These are phyloP conservation scores for Corchorus olitorius DNA, from an alignment of 345 rosid species.

Conservation along the genomic window DNA sequence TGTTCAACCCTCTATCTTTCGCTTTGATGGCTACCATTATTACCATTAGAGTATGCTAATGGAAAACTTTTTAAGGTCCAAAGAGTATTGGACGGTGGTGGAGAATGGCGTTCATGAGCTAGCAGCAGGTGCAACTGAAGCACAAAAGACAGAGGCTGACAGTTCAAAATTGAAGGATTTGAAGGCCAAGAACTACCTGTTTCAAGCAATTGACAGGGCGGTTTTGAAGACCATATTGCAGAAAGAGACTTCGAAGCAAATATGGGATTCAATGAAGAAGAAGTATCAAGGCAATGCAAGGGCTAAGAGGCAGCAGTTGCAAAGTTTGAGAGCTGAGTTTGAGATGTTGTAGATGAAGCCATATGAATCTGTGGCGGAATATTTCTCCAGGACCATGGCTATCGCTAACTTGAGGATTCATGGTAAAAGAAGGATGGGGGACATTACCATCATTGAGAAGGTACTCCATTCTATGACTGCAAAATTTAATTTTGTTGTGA, in stretches of 20 bases:
- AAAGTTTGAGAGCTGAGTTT: not conserved
- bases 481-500: slow-evolving; percentile 12
- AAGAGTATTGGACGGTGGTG: too few relatives aligned
- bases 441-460: not conserved
- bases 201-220: not conserved
- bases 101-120: too few relatives aligned
- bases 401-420: not conserved
- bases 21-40: too few relatives aligned
- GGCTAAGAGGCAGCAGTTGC: not conserved
- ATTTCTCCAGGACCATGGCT: not conserved
- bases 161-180: not conserved
- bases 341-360: not conserved
- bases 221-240: not conserved
- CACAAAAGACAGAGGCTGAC: too few relatives aligned
- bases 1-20: too few relatives aligned
- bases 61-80: too few relatives aligned
- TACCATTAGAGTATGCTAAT: too few relatives aligned
- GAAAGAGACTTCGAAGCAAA: not conserved
- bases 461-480: slow-evolving; percentile 7
- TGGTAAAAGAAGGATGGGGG: not conserved
- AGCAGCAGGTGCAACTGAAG: too few relatives aligned
- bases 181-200: not conserved
- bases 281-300: not conserved
- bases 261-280: slow-evolving; percentile 2
- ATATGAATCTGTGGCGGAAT: not conserved